Base-by-base conservation (phyloP, 108 stramenopile species). In the Nitzschia palea region DNA sequence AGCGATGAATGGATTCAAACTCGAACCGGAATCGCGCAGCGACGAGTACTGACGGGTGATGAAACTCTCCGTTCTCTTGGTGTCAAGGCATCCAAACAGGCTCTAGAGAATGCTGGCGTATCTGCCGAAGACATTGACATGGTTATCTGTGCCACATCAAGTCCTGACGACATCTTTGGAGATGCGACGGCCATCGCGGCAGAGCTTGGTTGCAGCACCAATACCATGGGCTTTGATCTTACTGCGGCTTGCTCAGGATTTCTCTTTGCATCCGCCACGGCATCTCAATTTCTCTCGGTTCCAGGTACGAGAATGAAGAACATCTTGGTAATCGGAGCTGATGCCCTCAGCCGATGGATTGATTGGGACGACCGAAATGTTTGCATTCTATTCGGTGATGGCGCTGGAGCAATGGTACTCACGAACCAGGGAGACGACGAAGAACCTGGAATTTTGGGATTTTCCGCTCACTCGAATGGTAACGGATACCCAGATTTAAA, bases 311-410 rank as follows among this genome's bases (percentile, higher is more conserved):
- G 74, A 1, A 67, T 78, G 43, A 88, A 90, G 68, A 89, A 86
- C 60, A 90, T 87, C 15, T 53, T 98, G 22, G 96, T 98, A 5
- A 40, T 98, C 44, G 97, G 97, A 28, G 90, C 94, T 12, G 97
- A 98, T 80, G 96, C 97, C 10, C 62, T 98, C 14, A 85, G 81
- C 31, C 80, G 97, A 66, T 95, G 91, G 91, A 89, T 96, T 2
- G 97, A 98, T 78, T 98, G 97, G 97, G 92, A 90, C 52, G 96
- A 98, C 74, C 81, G 97, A 29, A 96, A 96, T 79, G 66, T 85
- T 3, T 97, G 96, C 62, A 98, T 98, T 53, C 70, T 98, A 23
- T 98, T 98, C 79, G 97, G 97, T 23, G 97, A 98, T 81, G 97
- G 96, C 5, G 95, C 96, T 2, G 97, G 96, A 1, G 97, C 97